phyloP scores from a whole-genome alignment of 2,329 filamentous ascomycete species.

The Xylaria arbuscula region DNA sequence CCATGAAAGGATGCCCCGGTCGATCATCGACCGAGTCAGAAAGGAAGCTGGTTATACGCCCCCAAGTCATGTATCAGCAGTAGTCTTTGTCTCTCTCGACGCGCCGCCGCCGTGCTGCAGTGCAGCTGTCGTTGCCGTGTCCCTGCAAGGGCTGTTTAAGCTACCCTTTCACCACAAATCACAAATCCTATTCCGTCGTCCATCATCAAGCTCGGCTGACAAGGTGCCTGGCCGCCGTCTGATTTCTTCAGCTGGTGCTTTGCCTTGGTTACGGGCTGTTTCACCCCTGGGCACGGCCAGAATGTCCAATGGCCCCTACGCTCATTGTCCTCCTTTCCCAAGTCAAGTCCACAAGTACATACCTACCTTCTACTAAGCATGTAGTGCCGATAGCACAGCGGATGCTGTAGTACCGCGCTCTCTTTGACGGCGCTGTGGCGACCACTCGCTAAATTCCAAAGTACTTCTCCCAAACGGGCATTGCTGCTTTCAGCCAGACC shows the following conservation, averaged over 20 bases:
- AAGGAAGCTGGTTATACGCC: slow-evolving; percentile 44
- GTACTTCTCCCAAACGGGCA: slow-evolving; percentile 31
- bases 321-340: slow-evolving; percentile 7
- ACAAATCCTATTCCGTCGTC: slow-evolving; percentile 26
- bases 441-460: slow-evolving; percentile 33
- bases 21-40: slow-evolving; percentile 50
- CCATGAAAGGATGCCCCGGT: slow-evolving; percentile 38
- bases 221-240: slow-evolving; percentile 14
- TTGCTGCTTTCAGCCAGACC: slow-evolving; percentile 43
- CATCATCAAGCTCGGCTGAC: slow-evolving; percentile 6
- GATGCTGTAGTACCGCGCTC: slow-evolving; percentile 37
- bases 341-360: slow-evolving; percentile 11
- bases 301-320: not conserved
- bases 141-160: slow-evolving; percentile 23
- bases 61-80: slow-evolving; percentile 26
- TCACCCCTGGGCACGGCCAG: slow-evolving; percentile 18
- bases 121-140: not conserved
- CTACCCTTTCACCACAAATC: slow-evolving; percentile 19
- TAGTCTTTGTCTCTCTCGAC: slow-evolving; percentile 42
- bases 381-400: slow-evolving; percentile 16
- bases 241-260: slow-evolving; percentile 27
- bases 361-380: not conserved
- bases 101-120: not conserved
- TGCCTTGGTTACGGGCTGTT: slow-evolving; percentile 26
- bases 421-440: slow-evolving; percentile 35